These are phyloP conservation scores for Claviceps monticola DNA, from an alignment of 2,329 filamentous ascomycete species.

Conservation along the genomic window DNA sequence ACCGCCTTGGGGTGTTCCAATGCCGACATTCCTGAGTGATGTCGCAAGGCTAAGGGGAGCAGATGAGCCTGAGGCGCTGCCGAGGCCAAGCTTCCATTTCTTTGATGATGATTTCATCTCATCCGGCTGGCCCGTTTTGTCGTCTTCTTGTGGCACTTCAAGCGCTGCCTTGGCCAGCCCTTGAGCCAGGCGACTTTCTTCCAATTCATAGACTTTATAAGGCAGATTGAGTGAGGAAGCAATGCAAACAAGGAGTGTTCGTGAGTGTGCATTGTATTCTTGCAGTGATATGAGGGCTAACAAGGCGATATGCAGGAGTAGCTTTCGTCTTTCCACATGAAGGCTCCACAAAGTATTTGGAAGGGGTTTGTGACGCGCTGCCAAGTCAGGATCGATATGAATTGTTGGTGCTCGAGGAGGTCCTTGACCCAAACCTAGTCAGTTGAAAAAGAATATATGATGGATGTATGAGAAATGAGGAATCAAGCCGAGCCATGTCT, in stretches of 20 bases:
- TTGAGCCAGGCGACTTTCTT: slow-evolving; percentile 63
- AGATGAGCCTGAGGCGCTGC: slow-evolving; percentile 24
- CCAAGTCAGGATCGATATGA: slow-evolving; percentile 33
- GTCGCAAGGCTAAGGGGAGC: slow-evolving; percentile 56
- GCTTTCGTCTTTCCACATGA: slow-evolving; percentile 44
- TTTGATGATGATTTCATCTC: slow-evolving; percentile 45
- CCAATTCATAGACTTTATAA: slow-evolving; percentile 46
- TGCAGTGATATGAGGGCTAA: slow-evolving; percentile 64
- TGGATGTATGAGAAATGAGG: not conserved
- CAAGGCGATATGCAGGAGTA: slow-evolving; percentile 59
- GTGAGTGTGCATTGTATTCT: slow-evolving; percentile 61
- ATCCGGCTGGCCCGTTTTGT: slow-evolving; percentile 29
- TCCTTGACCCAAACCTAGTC: slow-evolving; percentile 10
- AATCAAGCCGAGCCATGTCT: not conserved
- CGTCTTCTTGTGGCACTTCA: slow-evolving; percentile 19
- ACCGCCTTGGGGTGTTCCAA: slow-evolving; percentile 68
- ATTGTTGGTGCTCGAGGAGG: slow-evolving; percentile 26
- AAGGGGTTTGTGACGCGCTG: slow-evolving; percentile 41
- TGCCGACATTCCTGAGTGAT: slow-evolving; percentile 61
- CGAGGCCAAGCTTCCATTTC: slow-evolving; percentile 56
- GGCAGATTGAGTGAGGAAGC: slow-evolving; percentile 59
- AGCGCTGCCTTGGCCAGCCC: slow-evolving; percentile 64
- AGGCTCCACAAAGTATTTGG: slow-evolving; percentile 47
- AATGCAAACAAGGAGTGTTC: slow-evolving; percentile 55
- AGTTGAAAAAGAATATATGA: not conserved